Percentiles rank a stretch among this genome's conserved stretches.
These are phyloP conservation scores for Parathielavia hyrcaniae DNA, from an alignment of 495 filamentous ascomycete species.

Conservation along the genomic window DNA sequence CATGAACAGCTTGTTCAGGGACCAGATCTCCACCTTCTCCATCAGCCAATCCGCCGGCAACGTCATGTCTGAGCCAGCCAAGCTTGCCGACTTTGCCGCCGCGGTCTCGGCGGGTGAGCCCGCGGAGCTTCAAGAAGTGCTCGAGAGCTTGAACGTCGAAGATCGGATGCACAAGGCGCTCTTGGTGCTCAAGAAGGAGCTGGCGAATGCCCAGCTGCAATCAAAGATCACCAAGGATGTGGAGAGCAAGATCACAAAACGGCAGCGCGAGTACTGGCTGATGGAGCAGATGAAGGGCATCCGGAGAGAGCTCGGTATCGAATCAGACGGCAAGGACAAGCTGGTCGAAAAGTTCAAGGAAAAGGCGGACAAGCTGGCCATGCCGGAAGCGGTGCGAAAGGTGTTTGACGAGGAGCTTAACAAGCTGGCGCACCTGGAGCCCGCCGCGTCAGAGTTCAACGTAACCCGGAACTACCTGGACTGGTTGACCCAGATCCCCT, in stretches of 20 bases:
- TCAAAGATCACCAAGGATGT: constrained; percentile 98
- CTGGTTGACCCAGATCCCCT: constrained; percentile 97
- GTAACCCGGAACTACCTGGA: constrained; percentile 99
- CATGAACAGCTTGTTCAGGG: constrained; percentile 90
- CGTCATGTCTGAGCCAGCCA: constrained; percentile 87
- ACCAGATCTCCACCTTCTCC: constrained; percentile 95
- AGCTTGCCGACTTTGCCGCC: constrained; percentile 93
- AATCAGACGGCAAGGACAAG: constrained; percentile 97
- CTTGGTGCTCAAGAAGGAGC: constrained; percentile 89
- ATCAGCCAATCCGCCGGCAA: constrained; percentile 92
- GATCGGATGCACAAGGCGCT: constrained; percentile 84
- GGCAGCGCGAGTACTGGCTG: constrained; percentile 96
- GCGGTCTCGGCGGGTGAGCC: constrained; percentile 88
- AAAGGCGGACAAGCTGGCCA: constrained; percentile 86
- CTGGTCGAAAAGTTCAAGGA: constrained; percentile 95
- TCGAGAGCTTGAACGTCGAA: constrained; percentile 81
- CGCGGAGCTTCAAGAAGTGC: constrained; percentile 87
- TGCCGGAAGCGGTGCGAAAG: constrained; percentile 94
- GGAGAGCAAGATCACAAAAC: constrained; percentile 94
- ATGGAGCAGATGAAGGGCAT: constrained; percentile 99
- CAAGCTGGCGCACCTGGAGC: constrained; percentile 90
- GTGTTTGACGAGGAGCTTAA: constrained; percentile 98
- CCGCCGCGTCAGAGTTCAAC: constrained; percentile 95
- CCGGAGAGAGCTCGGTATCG: constrained; percentile 86
- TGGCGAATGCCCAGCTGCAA: constrained; percentile 95